Conservation (phyloP, 768 basidiomycete genomes). For the Russula sp. region DNA sequence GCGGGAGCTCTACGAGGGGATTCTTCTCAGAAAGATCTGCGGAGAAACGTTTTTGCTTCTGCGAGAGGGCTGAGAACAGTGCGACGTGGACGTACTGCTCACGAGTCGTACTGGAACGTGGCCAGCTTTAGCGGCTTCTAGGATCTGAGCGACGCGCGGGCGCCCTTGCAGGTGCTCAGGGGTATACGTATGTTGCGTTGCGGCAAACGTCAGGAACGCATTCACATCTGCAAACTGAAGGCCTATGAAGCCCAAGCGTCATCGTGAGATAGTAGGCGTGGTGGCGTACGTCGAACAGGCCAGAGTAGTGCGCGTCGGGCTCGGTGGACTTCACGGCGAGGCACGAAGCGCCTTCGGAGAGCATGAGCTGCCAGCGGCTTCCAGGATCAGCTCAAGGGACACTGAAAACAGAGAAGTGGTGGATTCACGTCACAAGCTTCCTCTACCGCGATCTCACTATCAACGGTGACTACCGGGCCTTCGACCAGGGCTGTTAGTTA, state of each 20-base stretch:
- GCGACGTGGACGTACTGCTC: conserved; percentile 50
- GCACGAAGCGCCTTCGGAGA: conserved; percentile 58
- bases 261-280: neutral
- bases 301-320: conserved; percentile 34
- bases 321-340: conserved; percentile 49
- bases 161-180: conserved; percentile 56
- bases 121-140: conserved; percentile 68
- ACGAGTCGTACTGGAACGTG: conserved; percentile 69
- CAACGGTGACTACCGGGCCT: conserved; percentile 56
- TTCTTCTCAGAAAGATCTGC: conserved; percentile 84
- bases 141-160: conserved; percentile 58
- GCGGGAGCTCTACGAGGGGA: conserved; percentile 55
- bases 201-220: conserved; percentile 79
- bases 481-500: conserved; percentile 57
- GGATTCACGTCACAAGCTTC: conserved; percentile 69
- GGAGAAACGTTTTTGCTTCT: neutral
- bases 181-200: conserved; percentile 63
- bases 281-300: conserved; percentile 67
- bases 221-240: conserved; percentile 77
- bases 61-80: conserved; percentile 5
- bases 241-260: neutral
- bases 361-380: conserved; percentile 42
- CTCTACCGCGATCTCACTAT: conserved; percentile 70
- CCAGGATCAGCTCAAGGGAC: conserved; percentile 10
- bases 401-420: neutral